These are phyloP conservation scores for Boletus tylopilopsis DNA, from an alignment of 768 basidiomycete genomes.

Conservation along the genomic window DNA sequence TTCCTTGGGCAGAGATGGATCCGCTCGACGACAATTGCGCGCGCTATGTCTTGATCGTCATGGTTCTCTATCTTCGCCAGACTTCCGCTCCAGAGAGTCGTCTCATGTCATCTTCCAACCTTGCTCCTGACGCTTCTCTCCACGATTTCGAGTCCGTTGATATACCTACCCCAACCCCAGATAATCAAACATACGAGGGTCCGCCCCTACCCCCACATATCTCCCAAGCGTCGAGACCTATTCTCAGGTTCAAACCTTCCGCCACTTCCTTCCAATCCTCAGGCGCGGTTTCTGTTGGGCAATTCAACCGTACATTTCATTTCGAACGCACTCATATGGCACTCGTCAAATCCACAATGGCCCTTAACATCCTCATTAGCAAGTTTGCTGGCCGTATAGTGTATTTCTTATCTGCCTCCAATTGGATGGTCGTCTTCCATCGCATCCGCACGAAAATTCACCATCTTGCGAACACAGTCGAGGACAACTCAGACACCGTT, in stretches of 20 bases:
- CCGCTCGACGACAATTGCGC: constrained; percentile 81
- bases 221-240: constrained; percentile 34
- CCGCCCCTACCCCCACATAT: constrained; percentile 38
- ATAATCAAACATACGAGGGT: constrained; percentile 18
- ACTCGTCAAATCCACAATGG: constrained; percentile 48
- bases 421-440: constrained; percentile 76
- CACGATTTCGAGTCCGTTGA: constrained; percentile 70
- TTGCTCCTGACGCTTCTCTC: constrained; percentile 60
- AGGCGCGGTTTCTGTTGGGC: constrained; percentile 27
- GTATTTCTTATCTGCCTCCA: constrained; percentile 82
- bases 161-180: constrained; percentile 24
- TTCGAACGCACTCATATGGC: constrained; percentile 66
- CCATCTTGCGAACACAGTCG: constrained; percentile 49
- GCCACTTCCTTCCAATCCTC: constrained; percentile 41
- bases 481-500: constrained; percentile 59
- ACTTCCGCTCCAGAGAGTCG: constrained; percentile 53
- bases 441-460: constrained; percentile 70
- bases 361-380: constrained; percentile 60
- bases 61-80: constrained; percentile 79
- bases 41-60: constrained; percentile 75
- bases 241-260: constrained; percentile 34
- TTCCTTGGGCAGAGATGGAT: constrained; percentile 58
- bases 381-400: constrained; percentile 77
- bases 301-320: constrained; percentile 26
- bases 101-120: constrained; percentile 57